Percentiles rank a stretch among this genome's conserved stretches.
Evolutionary conservation across 202 grass and related monocot species (phyloP).

Genomic region (Zizania palustris): DNA sequence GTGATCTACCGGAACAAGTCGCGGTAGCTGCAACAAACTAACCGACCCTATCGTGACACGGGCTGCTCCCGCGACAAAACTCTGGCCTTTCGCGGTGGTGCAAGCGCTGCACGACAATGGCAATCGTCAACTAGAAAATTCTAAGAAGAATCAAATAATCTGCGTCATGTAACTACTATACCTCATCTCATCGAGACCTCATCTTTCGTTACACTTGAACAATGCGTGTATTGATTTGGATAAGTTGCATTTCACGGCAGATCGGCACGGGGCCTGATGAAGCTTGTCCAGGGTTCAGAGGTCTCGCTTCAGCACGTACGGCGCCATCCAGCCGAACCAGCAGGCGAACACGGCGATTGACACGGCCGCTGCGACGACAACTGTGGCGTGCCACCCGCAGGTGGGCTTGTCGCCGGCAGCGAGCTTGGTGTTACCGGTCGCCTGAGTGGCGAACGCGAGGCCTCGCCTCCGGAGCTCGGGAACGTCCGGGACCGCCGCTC

Average conservation of each 20-base stretch:
- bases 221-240: background rate
- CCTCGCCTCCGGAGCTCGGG: slow-evolving; percentile 57
- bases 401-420: slow-evolving; percentile 12
- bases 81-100: background rate
- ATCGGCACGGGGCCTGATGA: background rate
- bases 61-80: background rate
- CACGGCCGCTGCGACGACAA: slow-evolving; percentile 60
- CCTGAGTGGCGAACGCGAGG: slow-evolving; percentile 49
- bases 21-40: slow-evolving; percentile 58
- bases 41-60: background rate
- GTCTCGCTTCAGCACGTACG: slow-evolving; percentile 40
- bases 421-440: background rate
- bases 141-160: background rate
- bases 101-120: background rate
- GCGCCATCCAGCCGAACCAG: slow-evolving; percentile 61
- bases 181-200: background rate
- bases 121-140: background rate
- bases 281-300: background rate
- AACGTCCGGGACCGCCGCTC: slow-evolving; percentile 42
- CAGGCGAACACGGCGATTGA: slow-evolving; percentile 59
- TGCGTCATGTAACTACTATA: background rate
- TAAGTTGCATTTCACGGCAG: background rate
- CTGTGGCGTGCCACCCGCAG: slow-evolving; percentile 55
- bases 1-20: slow-evolving; percentile 41
- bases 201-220: background rate